Evolutionary conservation across 1,284 basidiomycete species (phyloP), one percentile per base, ranked within the genome.

Genomic region (Moesziomyces sp.): DNA sequence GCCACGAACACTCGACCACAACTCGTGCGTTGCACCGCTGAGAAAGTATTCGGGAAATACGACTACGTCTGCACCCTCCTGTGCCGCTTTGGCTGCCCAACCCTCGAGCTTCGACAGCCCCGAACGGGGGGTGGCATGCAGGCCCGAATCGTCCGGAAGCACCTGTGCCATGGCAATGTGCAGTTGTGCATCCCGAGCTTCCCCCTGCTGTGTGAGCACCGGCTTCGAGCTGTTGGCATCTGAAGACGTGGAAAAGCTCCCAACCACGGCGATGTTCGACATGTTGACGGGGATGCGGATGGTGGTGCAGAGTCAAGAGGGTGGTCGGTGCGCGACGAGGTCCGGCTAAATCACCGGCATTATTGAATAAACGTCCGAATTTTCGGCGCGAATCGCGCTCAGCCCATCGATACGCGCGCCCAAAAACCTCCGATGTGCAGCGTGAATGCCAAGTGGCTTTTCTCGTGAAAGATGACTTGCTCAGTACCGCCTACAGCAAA

Each of bases 1-100:
- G 23, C 48, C 30, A 8, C 38, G 23, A 18, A 46, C 30, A 28
- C 24, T 50, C 40, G 23, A 10, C 79, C 79, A 81, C 11, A 58
- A 52, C 13, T 74, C 80, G 52, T 79, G 75, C 13, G 70, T 74
- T 5, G 81, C 77, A 6, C 81, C 81, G 3, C 73, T 79, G 9
- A 83, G 47, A 63, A 81, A 83, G 67, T 82, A 83, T 61, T 83
- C 82, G 9, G 82, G 82, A 21, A 83, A 78, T 1, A 81, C 75
- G 38, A 83, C 62, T 3, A 83, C 72, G 38, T 81, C 79, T 3
- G 76, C 76, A 19, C 76, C 76, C 14, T 52, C 50, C 0, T 43
- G 5, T 0, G 70, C 60, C 11, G 76, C 73, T 1, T 26, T n/a
- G 5, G 55, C 46, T 4, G 76, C 73, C 63, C 66, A 78, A 14